phyloP scores from a whole-genome alignment of 2,329 filamentous ascomycete genomes.

The Fusarium temperatum region DNA sequence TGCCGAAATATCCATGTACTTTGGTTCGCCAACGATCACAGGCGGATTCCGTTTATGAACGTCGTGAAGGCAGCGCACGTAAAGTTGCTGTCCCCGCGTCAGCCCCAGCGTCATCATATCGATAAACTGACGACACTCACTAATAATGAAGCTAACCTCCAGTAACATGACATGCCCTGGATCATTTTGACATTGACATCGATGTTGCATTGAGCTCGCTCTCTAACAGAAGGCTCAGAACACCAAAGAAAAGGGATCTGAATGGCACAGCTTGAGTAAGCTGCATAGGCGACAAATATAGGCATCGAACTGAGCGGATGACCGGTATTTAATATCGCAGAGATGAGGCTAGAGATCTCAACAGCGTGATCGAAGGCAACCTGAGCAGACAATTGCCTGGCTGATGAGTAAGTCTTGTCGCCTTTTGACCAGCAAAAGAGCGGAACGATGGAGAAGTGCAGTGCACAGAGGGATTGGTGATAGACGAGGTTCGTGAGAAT shows the following conservation, averaged over 20 bases:
- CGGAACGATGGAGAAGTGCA: not conserved
- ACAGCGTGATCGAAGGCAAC: not conserved
- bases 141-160: not conserved
- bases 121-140: accelerated
- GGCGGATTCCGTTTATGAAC: not conserved
- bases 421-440: not conserved
- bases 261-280: not conserved
- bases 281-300: not conserved
- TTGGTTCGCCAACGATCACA: not conserved
- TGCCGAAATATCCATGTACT: not conserved
- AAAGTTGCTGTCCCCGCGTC: not conserved
- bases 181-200: not conserved
- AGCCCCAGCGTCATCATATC: accelerated
- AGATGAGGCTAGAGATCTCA: not conserved
- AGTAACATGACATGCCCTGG: not conserved
- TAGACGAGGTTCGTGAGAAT: not conserved
- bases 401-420: not conserved
- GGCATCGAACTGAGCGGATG: not conserved
- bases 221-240: accelerated
- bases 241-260: conserved; percentile 8
- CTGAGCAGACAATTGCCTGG: not conserved
- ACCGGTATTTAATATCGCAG: accelerated
- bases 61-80: not conserved
- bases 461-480: not conserved
- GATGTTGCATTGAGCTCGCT: not conserved